Conservation (phyloP, 257 asterid species). For the Prunella vulgaris region DNA sequence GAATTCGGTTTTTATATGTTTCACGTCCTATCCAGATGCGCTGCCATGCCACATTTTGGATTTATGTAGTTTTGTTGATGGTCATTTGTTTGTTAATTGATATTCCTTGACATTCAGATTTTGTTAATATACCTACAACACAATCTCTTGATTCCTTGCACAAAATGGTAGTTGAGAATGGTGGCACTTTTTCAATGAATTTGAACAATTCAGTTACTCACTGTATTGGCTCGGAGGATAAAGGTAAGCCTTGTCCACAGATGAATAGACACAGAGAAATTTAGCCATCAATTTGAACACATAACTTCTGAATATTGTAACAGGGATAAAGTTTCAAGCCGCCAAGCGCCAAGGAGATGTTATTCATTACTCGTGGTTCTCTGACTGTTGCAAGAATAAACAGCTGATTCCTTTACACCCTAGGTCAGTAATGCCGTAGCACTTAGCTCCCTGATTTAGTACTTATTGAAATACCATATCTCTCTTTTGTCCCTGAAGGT, state of each 20-base stretch:
- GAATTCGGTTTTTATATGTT: conserved; percentile 7
- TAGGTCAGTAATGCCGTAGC: conserved; percentile 42
- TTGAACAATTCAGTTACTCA: conserved; percentile 84
- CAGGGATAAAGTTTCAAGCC: conserved; percentile 96
- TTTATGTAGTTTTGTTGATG: conserved; percentile 4
- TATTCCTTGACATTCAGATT: conserved; percentile 77
- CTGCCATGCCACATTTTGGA: conserved; percentile 3
- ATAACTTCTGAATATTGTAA: conserved; percentile 9
- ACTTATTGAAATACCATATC: conserved; percentile 1
- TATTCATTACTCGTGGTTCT: conserved; percentile 78
- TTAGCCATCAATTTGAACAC: conserved; percentile 3
- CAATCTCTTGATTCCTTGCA: conserved; percentile 73
- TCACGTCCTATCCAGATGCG: conserved; percentile 7
- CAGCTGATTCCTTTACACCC: conserved; percentile 77
- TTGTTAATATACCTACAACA: conserved; percentile 69
- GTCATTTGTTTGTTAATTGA: conserved; percentile 11
- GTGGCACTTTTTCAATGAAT: conserved; percentile 96
- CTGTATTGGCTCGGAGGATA: conserved; percentile 82
- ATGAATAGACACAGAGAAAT: not conserved
- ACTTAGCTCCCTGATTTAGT: conserved; percentile 11
- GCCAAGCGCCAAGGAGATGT: conserved; percentile 88
- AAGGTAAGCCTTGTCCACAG: conserved; percentile 45
- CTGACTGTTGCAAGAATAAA: conserved; percentile 75
- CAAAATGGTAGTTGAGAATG: conserved; percentile 90
- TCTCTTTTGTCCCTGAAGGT: conserved; percentile 38